Percentiles rank a stretch among this genome's conserved stretches.
phyloP scores from a whole-genome alignment of 305 asterid genomes.

The Stenogyne calaminthoides region DNA sequence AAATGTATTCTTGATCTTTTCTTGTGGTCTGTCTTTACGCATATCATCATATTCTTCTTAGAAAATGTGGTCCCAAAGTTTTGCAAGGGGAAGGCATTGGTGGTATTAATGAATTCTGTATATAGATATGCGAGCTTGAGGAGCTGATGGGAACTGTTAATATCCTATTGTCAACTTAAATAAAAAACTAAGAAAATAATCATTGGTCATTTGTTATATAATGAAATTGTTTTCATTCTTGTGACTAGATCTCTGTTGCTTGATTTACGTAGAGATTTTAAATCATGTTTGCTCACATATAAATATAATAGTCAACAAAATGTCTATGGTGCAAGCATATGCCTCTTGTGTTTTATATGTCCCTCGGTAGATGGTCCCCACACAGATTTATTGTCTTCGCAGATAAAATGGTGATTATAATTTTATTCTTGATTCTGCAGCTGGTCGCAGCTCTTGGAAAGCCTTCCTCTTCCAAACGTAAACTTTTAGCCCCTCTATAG shows the following conservation, averaged over 20 bases:
- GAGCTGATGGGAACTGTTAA: no score
- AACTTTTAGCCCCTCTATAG: background rate
- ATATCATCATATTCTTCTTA: background rate
- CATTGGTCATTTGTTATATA: background rate
- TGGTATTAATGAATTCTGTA: background rate
- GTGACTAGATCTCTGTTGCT: conserved; percentile 15
- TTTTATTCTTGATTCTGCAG: conserved; percentile 44
- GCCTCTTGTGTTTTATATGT: background rate
- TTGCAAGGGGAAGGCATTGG: conserved; percentile 1
- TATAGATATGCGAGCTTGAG: conserved; percentile 1
- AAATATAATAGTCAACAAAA: conserved; percentile 6
- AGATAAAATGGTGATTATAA: conserved; percentile 20
- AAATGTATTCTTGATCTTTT: background rate
- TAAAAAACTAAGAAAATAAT: background rate
- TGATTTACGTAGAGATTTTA: conserved; percentile 8
- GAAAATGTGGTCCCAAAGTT: conserved; percentile 33
- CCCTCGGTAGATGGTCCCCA: conserved; percentile 3
- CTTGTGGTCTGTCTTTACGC: background rate
- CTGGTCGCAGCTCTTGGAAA: conserved; percentile 76
- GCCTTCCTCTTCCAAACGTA: conserved; percentile 80
- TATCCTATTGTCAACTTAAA: conserved; percentile 21
- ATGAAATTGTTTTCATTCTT: background rate
- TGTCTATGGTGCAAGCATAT: background rate
- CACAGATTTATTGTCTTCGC: conserved; percentile 2
- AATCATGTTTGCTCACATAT: background rate